Base-by-base conservation (phyloP, 2,329 filamentous ascomycete genomes). In the Fusarium palustre region DNA sequence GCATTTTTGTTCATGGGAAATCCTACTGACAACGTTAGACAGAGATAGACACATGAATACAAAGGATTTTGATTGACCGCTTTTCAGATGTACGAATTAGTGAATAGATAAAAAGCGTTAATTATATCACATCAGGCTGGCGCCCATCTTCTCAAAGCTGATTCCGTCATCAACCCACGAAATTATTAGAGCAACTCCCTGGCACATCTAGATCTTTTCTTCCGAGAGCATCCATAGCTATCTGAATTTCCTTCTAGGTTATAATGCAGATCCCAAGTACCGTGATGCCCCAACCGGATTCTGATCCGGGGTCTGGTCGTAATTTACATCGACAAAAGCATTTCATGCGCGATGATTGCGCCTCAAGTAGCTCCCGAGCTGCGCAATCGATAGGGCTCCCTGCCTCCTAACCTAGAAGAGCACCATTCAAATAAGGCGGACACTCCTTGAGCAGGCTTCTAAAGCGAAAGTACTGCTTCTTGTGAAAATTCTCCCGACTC, bases 391-490 rank as follows among this genome's bases (percentile, higher is more conserved):
- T 42, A 33, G 68, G 60, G 30, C 74, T 71, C 13, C 76, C 77
- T 7, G 33, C 34, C 41, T 77, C 72, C 75, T 75, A 78, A 30
- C 67, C 64, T 24, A 64, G 25, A 18, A 79, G 71, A 12, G 70
- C 58, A 15, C 77, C 78, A n/a, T 70, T 73, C 8, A 79, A 42
- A 55, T 85, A 86, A 0, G 88, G 89, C 7, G 85, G 84, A 13
- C 81, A 82, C 22, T 87, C 83, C 63, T 87, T 86, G 69, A 88
- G 89, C 0, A 92, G 76, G 70, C 91, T 89, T 39, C 82, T 81
- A 50, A 92, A 86, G n/a, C 87, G 83, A 66, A 92, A 91, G 57
- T 87, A 81, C 72, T 92, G 90, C 65, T 83, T 87, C 22, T 75
- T 80, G 10, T 74, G 70, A 9, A 79, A 76, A 15, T 79, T 77